These are phyloP conservation scores for Suhomyces anneliseae DNA, from an alignment of 1,139 yeast genomes.

Conservation along the genomic window DNA sequence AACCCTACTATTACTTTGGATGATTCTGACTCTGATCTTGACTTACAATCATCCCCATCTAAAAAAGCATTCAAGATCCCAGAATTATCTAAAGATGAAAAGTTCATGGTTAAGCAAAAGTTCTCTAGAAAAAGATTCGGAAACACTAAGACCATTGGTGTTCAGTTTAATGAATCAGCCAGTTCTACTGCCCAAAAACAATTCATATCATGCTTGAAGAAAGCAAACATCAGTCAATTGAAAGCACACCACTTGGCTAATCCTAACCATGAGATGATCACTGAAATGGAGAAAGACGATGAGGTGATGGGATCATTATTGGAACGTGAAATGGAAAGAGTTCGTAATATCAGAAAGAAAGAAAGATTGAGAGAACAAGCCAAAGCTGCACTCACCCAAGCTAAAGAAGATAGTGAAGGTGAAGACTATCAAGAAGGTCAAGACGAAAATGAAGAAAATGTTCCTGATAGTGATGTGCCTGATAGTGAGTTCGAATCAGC, in stretches of 20 bases:
- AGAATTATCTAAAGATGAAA: constrained; percentile 37
- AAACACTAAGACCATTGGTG: background rate
- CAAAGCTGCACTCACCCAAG: constrained; percentile 28
- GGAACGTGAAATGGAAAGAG: constrained; percentile 62
- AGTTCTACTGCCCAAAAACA: constrained; percentile 4
- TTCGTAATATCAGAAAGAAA: constrained; percentile 48
- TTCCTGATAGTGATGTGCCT: constrained; percentile 14
- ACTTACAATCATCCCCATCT: constrained; percentile 13
- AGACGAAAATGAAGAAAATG: constrained; percentile 22
- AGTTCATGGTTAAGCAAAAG: constrained; percentile 36
- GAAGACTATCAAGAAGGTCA: constrained; percentile 20
- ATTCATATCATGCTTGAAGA: constrained; percentile 23
- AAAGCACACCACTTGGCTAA: constrained; percentile 24
- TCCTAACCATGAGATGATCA: constrained; percentile 32
- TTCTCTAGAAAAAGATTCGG: constrained; percentile 26
- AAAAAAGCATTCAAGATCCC: constrained; percentile 30
- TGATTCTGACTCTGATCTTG: constrained; percentile 22
- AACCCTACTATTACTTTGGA: constrained; percentile 24
- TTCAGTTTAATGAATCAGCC: constrained; percentile 3
- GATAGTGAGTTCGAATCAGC: constrained; percentile 25
- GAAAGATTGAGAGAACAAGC: constrained; percentile 48
- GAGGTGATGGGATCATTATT: constrained; percentile 50
- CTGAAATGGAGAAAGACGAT: constrained; percentile 43
- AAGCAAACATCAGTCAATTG: constrained; percentile 40
- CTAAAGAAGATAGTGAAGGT: constrained; percentile 14